Percentiles rank a stretch among this genome's conserved stretches.
Conservation (phyloP, 148 eudicot genomes). For the Chenopodium quinoa region DNA sequence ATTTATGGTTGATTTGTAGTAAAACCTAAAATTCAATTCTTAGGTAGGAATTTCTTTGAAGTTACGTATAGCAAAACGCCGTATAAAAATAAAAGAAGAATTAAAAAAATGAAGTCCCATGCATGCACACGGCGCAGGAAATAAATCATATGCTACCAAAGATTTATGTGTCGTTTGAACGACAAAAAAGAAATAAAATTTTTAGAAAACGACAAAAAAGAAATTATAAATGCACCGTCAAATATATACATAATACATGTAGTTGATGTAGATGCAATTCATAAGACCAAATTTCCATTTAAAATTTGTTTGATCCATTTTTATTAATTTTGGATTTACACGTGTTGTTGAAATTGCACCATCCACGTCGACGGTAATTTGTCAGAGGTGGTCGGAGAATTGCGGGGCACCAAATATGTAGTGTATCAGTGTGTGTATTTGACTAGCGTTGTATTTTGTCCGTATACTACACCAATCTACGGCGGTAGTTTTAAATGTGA, state of each 20-base stretch:
- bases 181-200: neutral
- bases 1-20: no score
- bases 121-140: constrained; percentile 13
- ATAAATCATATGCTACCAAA: neutral
- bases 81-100: neutral
- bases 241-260: no score
- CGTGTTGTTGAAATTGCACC: neutral
- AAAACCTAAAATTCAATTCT: no score
- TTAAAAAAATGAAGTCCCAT: neutral
- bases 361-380: neutral
- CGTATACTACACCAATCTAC: neutral
- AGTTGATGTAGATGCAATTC: neutral
- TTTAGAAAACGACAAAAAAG: neutral
- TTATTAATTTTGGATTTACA: neutral
- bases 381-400: constrained; percentile 4
- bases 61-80: neutral
- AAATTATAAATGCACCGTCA: constrained; percentile 7
- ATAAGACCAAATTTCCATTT: neutral
- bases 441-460: neutral
- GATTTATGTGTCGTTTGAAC: constrained; percentile 1
- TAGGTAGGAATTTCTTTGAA: no score
- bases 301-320: neutral
- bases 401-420: neutral
- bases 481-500: neutral
- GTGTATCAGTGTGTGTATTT: neutral